These are phyloP conservation scores for Aspergillus sp. DNA, from an alignment of 2,329 filamentous ascomycete genomes.

Conservation along the genomic window DNA sequence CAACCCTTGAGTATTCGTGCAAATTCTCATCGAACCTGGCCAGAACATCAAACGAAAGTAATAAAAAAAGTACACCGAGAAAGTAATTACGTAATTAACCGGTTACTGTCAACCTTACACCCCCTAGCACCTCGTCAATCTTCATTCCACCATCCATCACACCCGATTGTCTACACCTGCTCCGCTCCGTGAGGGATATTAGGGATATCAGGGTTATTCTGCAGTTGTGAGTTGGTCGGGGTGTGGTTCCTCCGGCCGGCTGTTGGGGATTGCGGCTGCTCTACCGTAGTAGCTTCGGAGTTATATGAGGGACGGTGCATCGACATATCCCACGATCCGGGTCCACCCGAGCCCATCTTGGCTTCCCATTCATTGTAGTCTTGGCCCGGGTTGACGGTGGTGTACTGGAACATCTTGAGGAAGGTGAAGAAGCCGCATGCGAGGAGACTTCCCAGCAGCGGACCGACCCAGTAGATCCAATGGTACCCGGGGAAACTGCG, in stretches of 20 bases:
- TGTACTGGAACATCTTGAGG: slow-evolving; percentile 48
- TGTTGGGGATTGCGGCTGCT: slow-evolving; percentile 13
- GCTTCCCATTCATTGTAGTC: slow-evolving; percentile 54
- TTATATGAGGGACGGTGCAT: slow-evolving; percentile 17
- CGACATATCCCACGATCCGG: slow-evolving; percentile 23
- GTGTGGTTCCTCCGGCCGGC: not conserved
- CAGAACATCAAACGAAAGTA: too few relatives aligned
- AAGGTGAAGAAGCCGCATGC: slow-evolving; percentile 53
- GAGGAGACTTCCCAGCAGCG: slow-evolving; percentile 48
- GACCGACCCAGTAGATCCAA: slow-evolving; percentile 56
- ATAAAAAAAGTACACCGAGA: too few relatives aligned
- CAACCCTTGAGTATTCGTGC: too few relatives aligned
- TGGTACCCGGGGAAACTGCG: slow-evolving; percentile 49
- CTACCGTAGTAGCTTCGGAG: slow-evolving; percentile 19
- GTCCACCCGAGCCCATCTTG: slow-evolving; percentile 15
- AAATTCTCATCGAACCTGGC: too few relatives aligned
- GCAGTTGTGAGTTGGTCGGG: not conserved
- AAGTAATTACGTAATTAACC: too few relatives aligned
- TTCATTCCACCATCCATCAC: not conserved
- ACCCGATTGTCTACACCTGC: not conserved
- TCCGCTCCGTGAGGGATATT: not conserved
- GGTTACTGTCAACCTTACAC: not conserved
- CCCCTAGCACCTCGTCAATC: not conserved
- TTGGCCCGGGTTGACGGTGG: slow-evolving; percentile 52
- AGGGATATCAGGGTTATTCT: not conserved